These are phyloP conservation scores for Dipteronia sinensis DNA, from an alignment of 345 rosid genomes.

Conservation along the genomic window DNA sequence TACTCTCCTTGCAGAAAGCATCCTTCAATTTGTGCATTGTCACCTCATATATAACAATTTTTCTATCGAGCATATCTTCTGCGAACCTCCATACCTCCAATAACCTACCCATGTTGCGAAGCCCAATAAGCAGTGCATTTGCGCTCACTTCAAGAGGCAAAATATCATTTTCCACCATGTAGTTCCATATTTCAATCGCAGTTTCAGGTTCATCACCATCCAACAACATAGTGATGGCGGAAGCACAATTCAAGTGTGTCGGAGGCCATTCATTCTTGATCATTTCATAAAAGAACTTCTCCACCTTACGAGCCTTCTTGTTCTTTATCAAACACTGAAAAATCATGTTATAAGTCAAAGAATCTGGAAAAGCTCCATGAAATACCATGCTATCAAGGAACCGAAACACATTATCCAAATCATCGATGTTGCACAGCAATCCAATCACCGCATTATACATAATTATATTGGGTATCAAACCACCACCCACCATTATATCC, in stretches of 20 bases:
- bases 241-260: conserved; percentile 38
- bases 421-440: conserved; percentile 46
- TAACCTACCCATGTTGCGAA: conserved; percentile 47
- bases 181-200: conserved; percentile 63
- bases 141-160: conserved; percentile 46
- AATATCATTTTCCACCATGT: conserved; percentile 44
- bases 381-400: conserved; percentile 58
- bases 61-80: conserved; percentile 50
- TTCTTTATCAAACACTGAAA: conserved; percentile 49
- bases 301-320: conserved; percentile 42
- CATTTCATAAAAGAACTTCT: conserved; percentile 56
- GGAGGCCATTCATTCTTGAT: conserved; percentile 57
- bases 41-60: conserved; percentile 38
- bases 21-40: conserved; percentile 54
- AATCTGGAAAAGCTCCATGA: conserved; percentile 56
- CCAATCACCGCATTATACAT: conserved; percentile 54
- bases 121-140: conserved; percentile 52
- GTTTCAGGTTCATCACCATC: conserved; percentile 53
- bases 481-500: conserved; percentile 47
- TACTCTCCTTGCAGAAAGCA: conserved; percentile 36
- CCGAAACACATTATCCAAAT: conserved; percentile 38
- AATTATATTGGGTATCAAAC: conserved; percentile 45
- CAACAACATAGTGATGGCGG: conserved; percentile 47
- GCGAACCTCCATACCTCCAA: conserved; percentile 44
- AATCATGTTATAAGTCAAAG: conserved; percentile 49